Percentiles rank a stretch among this genome's conserved stretches.
Evolutionary conservation across 805 yeast genomes (phyloP).

Genomic region (Kodamaea kakaduensis): DNA sequence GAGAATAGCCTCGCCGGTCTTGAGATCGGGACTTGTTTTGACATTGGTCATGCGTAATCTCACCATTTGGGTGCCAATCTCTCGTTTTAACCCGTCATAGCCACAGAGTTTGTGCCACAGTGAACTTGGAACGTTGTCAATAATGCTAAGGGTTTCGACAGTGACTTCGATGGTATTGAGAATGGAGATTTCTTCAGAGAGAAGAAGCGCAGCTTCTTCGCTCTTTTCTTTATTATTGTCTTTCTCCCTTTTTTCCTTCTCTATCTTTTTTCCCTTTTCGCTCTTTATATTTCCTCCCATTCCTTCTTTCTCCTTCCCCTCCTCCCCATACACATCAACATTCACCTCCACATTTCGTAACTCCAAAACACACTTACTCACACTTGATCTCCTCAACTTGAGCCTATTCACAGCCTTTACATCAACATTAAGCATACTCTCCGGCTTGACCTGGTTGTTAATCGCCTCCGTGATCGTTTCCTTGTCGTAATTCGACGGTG

Average conservation of each 20-base stretch:
- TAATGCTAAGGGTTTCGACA: constrained; percentile 53
- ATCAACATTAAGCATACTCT: constrained; percentile 3
- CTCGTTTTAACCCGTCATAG: constrained; percentile 65
- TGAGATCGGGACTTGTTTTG: constrained; percentile 58
- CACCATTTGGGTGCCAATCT: constrained; percentile 63
- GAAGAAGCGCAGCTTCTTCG: constrained; percentile 25
- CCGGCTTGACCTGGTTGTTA: constrained; percentile 3
- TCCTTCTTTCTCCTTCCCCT: too few relatives aligned
- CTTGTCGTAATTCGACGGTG: constrained; percentile 1
- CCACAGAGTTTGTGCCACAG: constrained; percentile 87
- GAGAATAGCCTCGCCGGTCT: constrained; percentile 65
- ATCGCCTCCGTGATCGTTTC: neutral
- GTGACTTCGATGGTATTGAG: constrained; percentile 47
- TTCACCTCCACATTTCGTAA: constrained; percentile 49
- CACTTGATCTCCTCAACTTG: constrained; percentile 3
- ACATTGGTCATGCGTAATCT: constrained; percentile 50
- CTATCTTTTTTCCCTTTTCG: neutral
- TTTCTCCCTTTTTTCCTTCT: neutral
- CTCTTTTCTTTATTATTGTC: neutral
- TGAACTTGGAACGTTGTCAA: constrained; percentile 80
- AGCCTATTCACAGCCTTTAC: constrained; percentile 1
- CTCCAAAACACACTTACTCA: constrained; percentile 43
- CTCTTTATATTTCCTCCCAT: constrained; percentile 19
- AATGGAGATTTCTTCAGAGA: too few relatives aligned
- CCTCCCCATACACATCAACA: constrained; percentile 37